Evolutionary conservation across 805 yeast species (phyloP).

Genomic region (Metschnikowia lochheadii): DNA sequence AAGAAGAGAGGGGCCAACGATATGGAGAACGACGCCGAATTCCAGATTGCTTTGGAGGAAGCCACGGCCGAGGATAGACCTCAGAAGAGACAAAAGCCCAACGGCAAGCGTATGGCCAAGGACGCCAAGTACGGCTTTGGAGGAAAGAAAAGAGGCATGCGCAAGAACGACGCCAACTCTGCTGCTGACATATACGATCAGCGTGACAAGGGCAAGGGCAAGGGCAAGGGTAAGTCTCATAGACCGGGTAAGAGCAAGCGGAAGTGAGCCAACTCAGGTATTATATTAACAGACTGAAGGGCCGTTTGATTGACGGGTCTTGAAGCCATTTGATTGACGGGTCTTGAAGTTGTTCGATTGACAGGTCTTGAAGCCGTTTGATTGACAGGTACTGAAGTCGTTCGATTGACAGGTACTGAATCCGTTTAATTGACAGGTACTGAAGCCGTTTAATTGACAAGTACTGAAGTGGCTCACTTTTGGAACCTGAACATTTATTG

Average conservation of each 20-base stretch:
- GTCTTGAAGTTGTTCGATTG: too few relatives aligned
- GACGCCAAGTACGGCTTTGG: constrained; percentile 72
- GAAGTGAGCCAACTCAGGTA: neutral
- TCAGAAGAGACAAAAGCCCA: constrained; percentile 53
- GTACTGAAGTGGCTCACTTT: too few relatives aligned
- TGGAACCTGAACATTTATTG: too few relatives aligned
- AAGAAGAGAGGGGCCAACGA: constrained; percentile 80
- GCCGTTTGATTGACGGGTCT: too few relatives aligned
- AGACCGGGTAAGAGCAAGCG: constrained; percentile 45
- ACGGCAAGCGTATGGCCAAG: constrained; percentile 65
- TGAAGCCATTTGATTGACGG: too few relatives aligned
- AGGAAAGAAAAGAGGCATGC: constrained; percentile 70
- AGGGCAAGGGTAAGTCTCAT: constrained; percentile 16
- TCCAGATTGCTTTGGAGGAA: constrained; percentile 90
- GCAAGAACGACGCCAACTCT: constrained; percentile 69
- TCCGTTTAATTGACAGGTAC: too few relatives aligned
- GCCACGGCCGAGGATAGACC: constrained; percentile 58
- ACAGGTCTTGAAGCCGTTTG: too few relatives aligned
- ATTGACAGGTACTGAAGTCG: too few relatives aligned
- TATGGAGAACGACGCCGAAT: constrained; percentile 62
- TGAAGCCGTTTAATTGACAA: too few relatives aligned
- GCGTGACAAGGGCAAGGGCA: constrained; percentile 13
- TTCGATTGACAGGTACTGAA: too few relatives aligned
- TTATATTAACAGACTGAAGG: too few relatives aligned
- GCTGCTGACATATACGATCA: constrained; percentile 51